Conservation (phyloP, 192 early-diverging fungal species). For the Rhizophagus sp. region DNA sequence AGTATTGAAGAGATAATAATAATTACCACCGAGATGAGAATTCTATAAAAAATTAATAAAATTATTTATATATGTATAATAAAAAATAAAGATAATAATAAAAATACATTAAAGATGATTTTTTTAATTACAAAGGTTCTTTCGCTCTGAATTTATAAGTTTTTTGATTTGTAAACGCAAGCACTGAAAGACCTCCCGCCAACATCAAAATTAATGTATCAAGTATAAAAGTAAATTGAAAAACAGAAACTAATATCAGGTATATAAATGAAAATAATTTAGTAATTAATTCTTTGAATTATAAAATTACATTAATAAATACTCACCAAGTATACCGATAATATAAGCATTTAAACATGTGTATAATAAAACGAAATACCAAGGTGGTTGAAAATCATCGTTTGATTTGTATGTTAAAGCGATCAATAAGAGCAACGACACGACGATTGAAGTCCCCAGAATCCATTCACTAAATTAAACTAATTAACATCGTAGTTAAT, state of each 20-base stretch:
- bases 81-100: background rate
- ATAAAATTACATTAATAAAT: background rate
- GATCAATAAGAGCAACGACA: background rate
- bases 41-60: background rate
- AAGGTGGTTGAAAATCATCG: conserved; percentile 30
- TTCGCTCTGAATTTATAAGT: conserved; percentile 15
- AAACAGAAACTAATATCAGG: background rate
- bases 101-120: too few relatives aligned
- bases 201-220: conserved; percentile 16
- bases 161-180: conserved; percentile 10
- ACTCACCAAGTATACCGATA: conserved; percentile 18
- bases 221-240: background rate
- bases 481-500: background rate
- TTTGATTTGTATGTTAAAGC: conserved; percentile 27
- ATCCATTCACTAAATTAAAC: background rate
- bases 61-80: background rate
- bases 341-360: background rate
- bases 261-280: background rate
- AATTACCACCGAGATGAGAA: background rate
- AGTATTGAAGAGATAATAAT: background rate
- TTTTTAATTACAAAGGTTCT: conserved; percentile 16
- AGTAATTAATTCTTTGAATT: background rate
- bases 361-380: conserved; percentile 11
- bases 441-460: background rate
- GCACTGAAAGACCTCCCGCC: background rate